Evolutionary conservation across 1,284 basidiomycete species (phyloP).

Genomic region (Bjerkandera adusta): DNA sequence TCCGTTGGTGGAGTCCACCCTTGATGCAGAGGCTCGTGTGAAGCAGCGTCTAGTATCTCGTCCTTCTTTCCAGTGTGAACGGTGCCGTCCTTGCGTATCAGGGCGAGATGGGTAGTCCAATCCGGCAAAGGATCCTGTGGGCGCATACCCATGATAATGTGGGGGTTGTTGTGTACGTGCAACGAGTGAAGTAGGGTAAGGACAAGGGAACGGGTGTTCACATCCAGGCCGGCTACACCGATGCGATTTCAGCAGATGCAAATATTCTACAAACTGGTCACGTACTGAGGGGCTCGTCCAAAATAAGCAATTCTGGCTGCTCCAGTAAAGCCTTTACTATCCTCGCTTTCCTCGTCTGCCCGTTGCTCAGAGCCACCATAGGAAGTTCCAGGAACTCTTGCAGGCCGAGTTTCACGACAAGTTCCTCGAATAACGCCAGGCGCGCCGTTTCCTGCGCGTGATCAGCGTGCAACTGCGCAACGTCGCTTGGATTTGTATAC

Average conservation of each 20-base stretch:
- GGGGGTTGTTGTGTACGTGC: constrained; percentile 39
- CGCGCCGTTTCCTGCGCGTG: constrained; percentile 26
- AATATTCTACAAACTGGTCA: constrained; percentile 16
- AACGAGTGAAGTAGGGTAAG: constrained; percentile 56
- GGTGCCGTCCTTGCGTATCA: constrained; percentile 42
- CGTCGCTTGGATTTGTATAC: constrained; percentile 31
- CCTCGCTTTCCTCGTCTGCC: constrained; percentile 87
- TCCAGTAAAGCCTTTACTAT: constrained; percentile 78
- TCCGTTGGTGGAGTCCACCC: background rate
- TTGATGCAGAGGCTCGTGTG: background rate
- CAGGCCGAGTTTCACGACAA: constrained; percentile 57
- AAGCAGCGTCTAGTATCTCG: constrained; percentile 18
- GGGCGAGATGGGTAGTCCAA: constrained; percentile 78
- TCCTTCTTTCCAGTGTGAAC: constrained; percentile 30
- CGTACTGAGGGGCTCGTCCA: constrained; percentile 85
- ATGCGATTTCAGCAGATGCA: background rate
- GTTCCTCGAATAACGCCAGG: constrained; percentile 42
- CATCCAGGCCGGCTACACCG: constrained; percentile 71
- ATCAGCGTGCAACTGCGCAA: constrained; percentile 14
- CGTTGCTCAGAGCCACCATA: constrained; percentile 83
- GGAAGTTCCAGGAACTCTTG: constrained; percentile 74
- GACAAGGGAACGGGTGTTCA: constrained; percentile 54
- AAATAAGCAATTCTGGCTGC: constrained; percentile 68
- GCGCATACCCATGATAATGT: constrained; percentile 77
- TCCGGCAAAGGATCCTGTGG: constrained; percentile 80